phyloP scores from a whole-genome alignment of 257 asterid genomes.

The Penstemon eatonii region DNA sequence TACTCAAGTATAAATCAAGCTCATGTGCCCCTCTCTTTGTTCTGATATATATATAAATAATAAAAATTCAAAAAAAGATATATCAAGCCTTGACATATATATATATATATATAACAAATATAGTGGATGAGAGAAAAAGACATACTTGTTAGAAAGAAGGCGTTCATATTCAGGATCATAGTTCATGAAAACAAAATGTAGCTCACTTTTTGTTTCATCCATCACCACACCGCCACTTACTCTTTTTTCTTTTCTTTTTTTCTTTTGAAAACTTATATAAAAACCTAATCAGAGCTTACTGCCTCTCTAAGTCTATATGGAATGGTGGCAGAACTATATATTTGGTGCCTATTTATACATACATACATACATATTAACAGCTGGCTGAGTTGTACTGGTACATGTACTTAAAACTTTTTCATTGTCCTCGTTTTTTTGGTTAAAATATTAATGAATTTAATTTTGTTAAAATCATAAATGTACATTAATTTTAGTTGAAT shows the following conservation, averaged over 20 bases:
- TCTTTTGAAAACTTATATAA: not conserved
- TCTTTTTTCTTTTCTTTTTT: not conserved
- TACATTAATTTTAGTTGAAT: not conserved
- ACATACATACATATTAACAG: slow-evolving; percentile 21
- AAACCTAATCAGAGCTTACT: slow-evolving; percentile 22
- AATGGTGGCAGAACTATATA: slow-evolving; percentile 15
- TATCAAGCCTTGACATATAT: not conserved
- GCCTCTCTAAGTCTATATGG: slow-evolving; percentile 16
- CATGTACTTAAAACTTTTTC: not conserved
- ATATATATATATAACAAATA: not conserved
- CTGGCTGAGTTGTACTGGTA: slow-evolving; percentile 31
- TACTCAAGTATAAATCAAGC: slow-evolving; percentile 69
- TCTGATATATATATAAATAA: slow-evolving; percentile 28
- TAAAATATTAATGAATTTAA: not conserved
- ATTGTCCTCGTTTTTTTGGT: not conserved
- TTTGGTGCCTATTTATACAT: slow-evolving; percentile 37
- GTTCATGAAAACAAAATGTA: slow-evolving; percentile 83
- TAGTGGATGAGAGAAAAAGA: not conserved
- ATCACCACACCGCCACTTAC: slow-evolving; percentile 14
- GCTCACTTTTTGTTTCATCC: slow-evolving; percentile 46
- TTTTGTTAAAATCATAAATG: not conserved
- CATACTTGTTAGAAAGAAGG: slow-evolving; percentile 65
- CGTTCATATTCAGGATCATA: slow-evolving; percentile 84
- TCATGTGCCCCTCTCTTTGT: slow-evolving; percentile 59
- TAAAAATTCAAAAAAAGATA: not conserved